Conservation (phyloP, 176 grass and related monocot species). For the Carex cristatella region DNA sequence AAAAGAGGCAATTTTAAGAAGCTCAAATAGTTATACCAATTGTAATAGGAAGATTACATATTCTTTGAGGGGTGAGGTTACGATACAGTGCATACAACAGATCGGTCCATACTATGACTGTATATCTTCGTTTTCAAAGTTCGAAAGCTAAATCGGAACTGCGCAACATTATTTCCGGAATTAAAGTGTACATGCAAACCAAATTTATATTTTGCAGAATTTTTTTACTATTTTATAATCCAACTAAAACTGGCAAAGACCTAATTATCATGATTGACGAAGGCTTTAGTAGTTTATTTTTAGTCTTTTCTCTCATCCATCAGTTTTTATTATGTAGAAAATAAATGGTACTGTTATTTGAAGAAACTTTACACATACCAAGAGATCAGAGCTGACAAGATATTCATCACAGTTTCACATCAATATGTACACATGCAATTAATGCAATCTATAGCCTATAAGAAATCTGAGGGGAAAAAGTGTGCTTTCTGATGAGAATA, state of each 20-base stretch:
- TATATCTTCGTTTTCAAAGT: too few species aligned
- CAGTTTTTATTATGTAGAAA: neutral
- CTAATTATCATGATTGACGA: conserved; percentile 16
- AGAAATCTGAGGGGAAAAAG: conserved; percentile 8
- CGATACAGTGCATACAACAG: too few species aligned
- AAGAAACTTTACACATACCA: neutral
- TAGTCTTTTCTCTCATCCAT: conserved; percentile 3
- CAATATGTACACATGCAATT: conserved; percentile 10
- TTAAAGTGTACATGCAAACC: too few species aligned
- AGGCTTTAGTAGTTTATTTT: neutral
- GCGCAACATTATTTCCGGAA: too few species aligned
- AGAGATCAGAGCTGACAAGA: conserved; percentile 18
- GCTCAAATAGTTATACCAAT: too few species aligned
- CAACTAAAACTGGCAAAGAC: neutral
- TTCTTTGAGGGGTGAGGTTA: too few species aligned
- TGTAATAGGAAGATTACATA: too few species aligned
- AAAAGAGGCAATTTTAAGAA: too few species aligned
- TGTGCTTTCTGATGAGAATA: conserved; percentile 3
- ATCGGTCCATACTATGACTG: too few species aligned
- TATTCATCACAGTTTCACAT: conserved; percentile 11
- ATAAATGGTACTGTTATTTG: neutral
- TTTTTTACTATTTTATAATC: too few species aligned
- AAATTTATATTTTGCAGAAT: too few species aligned
- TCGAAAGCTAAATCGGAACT: too few species aligned
- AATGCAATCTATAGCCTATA: neutral